Evolutionary conservation across 2,329 filamentous ascomycete genomes (phyloP), one percentile per base, ranked within the genome.

Genomic region (Chrysoporthe austroafricana): DNA sequence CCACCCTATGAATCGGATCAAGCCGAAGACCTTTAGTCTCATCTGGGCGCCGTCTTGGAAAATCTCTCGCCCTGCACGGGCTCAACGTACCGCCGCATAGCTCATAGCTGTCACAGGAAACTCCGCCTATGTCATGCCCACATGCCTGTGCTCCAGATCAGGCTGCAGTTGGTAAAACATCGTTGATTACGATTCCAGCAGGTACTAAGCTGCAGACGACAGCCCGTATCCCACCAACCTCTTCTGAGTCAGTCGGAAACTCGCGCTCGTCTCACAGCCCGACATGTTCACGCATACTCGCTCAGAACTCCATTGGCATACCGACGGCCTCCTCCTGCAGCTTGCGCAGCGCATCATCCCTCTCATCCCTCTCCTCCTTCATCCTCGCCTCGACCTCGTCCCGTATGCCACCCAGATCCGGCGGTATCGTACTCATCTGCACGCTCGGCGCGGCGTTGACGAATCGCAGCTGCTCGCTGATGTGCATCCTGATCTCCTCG

Each of bases 391-490:
- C 91, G 0, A 92, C 87, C 65, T 92, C 87, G 67, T 91, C 87
- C 71, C 91, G 83, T 13, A 92, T 84, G 54, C 84, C 88, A 21
- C 86, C 84, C 7, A 96, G 84, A 74, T 95, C 92, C 0, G 92
- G 91, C 11, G 93, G 93, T 64, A 97, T 91, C 57, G 88, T 86
- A 72, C 88, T 88, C 79, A 94, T 91, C 77, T 97, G 93, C 39
- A 97, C 93, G 73, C 93, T 97, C 0, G 96, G 96, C 8, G 93
- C 93, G 48, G 89, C 87, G 74, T 92, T 85, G 63, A 98, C 89
- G 76, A 97, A 97, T 36, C 92, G 86, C 71, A 99, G 79, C 79
- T 98, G 94, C 77, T 97, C 93, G 56, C 89, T 88, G 56, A 97
- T 90, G 68, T 92, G 89, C 75, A 91, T 85, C 4, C 96, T 85